A percentile compares a stretch with the other conserved stretches of the same genome.
Evolutionary conservation across 1,284 basidiomycete species (phyloP).

Genomic region (Puccinia hordei): DNA sequence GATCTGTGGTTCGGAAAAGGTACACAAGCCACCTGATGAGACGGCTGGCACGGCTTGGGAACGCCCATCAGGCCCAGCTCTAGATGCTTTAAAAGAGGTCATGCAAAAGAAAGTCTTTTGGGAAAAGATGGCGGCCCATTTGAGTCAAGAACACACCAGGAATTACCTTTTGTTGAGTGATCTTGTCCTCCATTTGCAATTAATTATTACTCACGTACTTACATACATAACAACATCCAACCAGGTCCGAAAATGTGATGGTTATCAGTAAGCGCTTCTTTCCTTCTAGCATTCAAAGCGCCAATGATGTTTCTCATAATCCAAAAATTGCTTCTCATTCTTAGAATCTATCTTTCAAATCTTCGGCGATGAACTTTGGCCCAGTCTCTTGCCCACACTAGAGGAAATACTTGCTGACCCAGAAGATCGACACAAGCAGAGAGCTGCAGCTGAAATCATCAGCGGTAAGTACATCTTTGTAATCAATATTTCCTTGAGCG

Average conservation of each 20-base stretch:
- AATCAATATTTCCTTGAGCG: constrained; percentile 64
- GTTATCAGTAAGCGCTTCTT: constrained; percentile 24
- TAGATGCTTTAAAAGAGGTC: constrained; percentile 66
- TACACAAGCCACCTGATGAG: constrained; percentile 64
- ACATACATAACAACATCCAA: background rate
- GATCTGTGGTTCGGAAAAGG: constrained; percentile 70
- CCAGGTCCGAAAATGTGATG: constrained; percentile 34
- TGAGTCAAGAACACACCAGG: constrained; percentile 59
- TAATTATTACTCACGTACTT: background rate
- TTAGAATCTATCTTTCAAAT: constrained; percentile 63
- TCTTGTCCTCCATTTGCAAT: background rate
- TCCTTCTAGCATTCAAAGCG: background rate
- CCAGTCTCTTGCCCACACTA: constrained; percentile 65
- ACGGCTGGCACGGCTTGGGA: constrained; percentile 66
- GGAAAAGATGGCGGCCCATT: constrained; percentile 60
- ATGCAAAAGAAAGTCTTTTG: constrained; percentile 68
- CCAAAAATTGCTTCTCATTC: background rate
- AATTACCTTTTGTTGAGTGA: constrained; percentile 57
- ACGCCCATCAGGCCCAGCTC: constrained; percentile 65
- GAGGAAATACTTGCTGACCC: constrained; percentile 69
- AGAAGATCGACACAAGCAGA: constrained; percentile 82
- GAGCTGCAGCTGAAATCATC: constrained; percentile 83
- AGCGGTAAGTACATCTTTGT: constrained; percentile 64
- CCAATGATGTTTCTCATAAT: constrained; percentile 57
- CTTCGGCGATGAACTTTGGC: constrained; percentile 66